Conservation (phyloP, 2,329 filamentous ascomycete genomes). For the Fusarium pininemorale region DNA sequence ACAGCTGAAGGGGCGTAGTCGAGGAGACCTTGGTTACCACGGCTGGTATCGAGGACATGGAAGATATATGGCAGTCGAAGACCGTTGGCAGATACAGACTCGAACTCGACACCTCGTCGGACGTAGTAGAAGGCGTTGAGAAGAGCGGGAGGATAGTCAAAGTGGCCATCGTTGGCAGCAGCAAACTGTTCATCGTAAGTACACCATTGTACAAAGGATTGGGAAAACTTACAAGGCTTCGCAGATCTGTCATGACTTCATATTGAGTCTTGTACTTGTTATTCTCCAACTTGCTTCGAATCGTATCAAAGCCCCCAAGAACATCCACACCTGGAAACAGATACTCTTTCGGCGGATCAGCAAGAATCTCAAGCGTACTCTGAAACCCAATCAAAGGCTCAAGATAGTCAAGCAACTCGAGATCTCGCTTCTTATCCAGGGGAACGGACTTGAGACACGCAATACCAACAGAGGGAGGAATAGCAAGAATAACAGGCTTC, state of each 20-base stretch:
- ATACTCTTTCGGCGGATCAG: conserved; percentile 37
- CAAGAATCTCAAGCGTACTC: conserved; percentile 37
- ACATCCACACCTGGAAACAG: conserved; percentile 36
- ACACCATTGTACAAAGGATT: neutral
- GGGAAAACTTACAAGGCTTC: conserved; percentile 34
- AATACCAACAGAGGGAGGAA: conserved; percentile 33
- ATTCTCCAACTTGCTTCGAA: conserved; percentile 24
- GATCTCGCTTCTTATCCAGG: conserved; percentile 37
- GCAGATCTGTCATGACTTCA: conserved; percentile 36
- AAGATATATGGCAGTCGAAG: conserved; percentile 29
- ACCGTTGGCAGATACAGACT: conserved; percentile 32
- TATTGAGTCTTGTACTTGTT: conserved; percentile 36
- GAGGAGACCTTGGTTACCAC: conserved; percentile 25
- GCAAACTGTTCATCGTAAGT: conserved; percentile 26
- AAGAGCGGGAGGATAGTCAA: conserved; percentile 37
- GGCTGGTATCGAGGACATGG: conserved; percentile 20
- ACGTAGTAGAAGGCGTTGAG: conserved; percentile 32
- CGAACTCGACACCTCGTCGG: conserved; percentile 27
- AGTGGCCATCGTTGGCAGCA: conserved; percentile 37
- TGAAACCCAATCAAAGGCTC: conserved; percentile 33
- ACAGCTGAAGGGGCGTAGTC: conserved; percentile 36
- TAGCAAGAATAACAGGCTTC: conserved; percentile 3
- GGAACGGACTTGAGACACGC: conserved; percentile 41
- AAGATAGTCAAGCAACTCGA: conserved; percentile 36
- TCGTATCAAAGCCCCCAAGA: conserved; percentile 29